Percentiles rank a stretch among this genome's conserved stretches.
These are phyloP conservation scores for Aspergillus hiratsukae DNA, from an alignment of 2,329 filamentous ascomycete species.

Conservation along the genomic window DNA sequence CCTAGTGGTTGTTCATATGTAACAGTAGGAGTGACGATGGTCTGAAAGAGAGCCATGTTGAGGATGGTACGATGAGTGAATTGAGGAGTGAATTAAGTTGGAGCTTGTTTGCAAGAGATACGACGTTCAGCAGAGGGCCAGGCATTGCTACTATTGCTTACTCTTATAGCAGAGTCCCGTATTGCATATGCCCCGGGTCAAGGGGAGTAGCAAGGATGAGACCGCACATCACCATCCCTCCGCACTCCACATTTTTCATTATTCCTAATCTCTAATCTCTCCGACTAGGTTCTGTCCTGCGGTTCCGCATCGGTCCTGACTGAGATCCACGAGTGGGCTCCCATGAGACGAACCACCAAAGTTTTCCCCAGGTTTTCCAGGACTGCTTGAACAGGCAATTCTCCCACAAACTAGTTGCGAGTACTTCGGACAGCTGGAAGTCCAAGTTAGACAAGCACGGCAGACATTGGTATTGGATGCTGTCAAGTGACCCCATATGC, in stretches of 20 bases:
- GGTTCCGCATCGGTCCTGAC: neutral
- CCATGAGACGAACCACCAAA: neutral
- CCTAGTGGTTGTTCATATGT: constrained; percentile 38
- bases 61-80: neutral
- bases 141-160: neutral
- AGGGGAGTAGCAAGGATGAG: neutral
- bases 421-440: neutral
- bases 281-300: neutral
- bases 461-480: neutral
- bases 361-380: too few species aligned
- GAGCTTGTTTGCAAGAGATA: neutral
- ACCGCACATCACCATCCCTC: neutral
- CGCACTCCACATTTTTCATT: neutral
- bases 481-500: neutral
- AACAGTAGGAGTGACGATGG: constrained; percentile 33
- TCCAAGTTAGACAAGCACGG: neutral
- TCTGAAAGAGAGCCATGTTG: constrained; percentile 32
- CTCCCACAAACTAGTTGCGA: neutral
- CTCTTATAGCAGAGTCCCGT: neutral
- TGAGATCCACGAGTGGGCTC: neutral
- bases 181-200: neutral
- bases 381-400: neutral
- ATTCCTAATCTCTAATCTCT: neutral
- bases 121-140: neutral
- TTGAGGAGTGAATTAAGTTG: neutral